A percentile compares a stretch with the other conserved stretches of the same genome.
These are phyloP conservation scores for Populus ilicifolia DNA, from an alignment of 345 rosid genomes.

Conservation along the genomic window DNA sequence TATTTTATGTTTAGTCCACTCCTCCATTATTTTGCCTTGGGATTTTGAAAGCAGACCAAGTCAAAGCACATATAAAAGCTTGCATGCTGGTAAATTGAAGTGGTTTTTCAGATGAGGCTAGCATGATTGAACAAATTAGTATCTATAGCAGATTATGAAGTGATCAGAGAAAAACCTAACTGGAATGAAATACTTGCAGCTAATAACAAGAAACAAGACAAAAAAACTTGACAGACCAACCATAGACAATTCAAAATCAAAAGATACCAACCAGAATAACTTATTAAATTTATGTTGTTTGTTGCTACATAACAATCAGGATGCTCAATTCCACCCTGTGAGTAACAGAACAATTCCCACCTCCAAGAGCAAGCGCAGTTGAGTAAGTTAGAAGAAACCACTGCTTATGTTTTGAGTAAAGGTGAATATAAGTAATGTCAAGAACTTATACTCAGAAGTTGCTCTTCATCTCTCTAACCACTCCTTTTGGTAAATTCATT, in stretches of 20 bases:
- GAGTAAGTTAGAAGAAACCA: not conserved
- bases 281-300: conserved; percentile 5
- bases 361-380: conserved; percentile 1
- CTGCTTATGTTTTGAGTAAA: not conserved
- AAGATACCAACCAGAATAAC: not conserved
- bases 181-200: not conserved
- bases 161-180: not conserved
- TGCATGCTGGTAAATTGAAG: not conserved
- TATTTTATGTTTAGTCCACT: not conserved
- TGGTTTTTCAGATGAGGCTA: not conserved
- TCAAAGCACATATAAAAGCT: not conserved
- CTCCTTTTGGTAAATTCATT: not conserved
- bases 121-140: not conserved
- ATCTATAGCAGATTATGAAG: not conserved
- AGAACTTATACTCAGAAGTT: not conserved
- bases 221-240: not conserved
- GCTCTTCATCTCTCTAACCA: conserved; percentile 8
- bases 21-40: not conserved
- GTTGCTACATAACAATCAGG: conserved; percentile 1
- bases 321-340: not conserved
- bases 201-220: not conserved
- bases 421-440: not conserved
- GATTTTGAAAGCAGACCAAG: not conserved
- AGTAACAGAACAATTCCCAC: not conserved
- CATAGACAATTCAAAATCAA: not conserved